Conservation (phyloP, 2,329 filamentous ascomycete species). For the Arthrobotrys megalospora region DNA sequence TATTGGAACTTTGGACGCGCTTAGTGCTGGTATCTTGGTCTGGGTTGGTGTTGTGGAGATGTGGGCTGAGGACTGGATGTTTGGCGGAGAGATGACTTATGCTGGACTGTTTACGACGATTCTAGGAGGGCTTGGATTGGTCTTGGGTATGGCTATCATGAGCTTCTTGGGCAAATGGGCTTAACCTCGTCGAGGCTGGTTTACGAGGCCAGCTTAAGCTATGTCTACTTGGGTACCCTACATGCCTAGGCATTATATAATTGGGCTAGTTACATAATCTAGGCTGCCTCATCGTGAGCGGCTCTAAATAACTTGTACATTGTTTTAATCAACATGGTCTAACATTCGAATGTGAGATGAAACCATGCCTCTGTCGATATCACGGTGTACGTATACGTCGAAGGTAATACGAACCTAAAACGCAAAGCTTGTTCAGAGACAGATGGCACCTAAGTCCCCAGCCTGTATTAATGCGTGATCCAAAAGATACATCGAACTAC, state of each 20-base stretch:
- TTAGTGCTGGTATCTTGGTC: constrained; percentile 82
- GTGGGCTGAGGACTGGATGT: constrained; percentile 82
- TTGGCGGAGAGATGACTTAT: constrained; percentile 67
- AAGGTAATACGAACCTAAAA: no score
- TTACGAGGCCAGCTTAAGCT: no score
- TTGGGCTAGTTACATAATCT: no score
- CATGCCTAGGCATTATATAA: not conserved
- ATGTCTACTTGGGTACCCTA: not conserved
- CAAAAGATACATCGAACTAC: no score
- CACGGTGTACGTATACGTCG: no score
- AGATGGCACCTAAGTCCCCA: no score
- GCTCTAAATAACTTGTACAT: not conserved
- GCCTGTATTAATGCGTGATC: no score
- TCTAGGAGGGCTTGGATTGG: constrained; percentile 72
- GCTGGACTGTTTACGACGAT: constrained; percentile 68
- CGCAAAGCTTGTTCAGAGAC: no score
- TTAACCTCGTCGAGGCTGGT: no score
- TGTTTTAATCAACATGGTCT: not conserved
- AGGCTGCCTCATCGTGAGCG: not conserved
- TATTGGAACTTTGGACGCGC: constrained; percentile 80
- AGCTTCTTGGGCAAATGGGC: constrained; percentile 83
- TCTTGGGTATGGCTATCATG: constrained; percentile 79
- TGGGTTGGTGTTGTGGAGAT: constrained; percentile 87
- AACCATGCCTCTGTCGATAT: no score
- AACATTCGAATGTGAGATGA: no score